Evolutionary conservation across 768 basidiomycete genomes (phyloP).

Genomic region (Boletales sp.): DNA sequence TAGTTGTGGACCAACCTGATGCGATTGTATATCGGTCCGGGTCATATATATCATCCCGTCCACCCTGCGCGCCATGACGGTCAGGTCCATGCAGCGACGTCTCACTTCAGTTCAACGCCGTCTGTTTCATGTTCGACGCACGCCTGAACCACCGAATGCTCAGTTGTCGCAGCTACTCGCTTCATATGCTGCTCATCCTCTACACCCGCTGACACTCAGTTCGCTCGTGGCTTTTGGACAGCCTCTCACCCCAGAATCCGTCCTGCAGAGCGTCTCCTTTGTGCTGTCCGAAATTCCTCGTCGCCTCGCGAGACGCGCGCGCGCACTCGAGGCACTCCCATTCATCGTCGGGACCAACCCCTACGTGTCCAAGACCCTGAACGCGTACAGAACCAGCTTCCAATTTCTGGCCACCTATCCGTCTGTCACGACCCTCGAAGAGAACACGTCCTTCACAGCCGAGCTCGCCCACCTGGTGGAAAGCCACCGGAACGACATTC

Average conservation of each 20-base stretch:
- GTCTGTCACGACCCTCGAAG: slow-evolving; percentile 57
- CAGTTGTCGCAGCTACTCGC: slow-evolving; percentile 60
- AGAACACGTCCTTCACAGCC: slow-evolving; percentile 66
- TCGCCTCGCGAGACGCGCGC: slow-evolving; percentile 70
- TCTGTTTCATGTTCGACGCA: slow-evolving; percentile 32
- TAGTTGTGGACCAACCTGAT: too few relatives aligned
- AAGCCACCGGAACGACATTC: slow-evolving; percentile 83
- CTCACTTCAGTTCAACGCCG: slow-evolving; percentile 4
- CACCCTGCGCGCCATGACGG: too few relatives aligned
- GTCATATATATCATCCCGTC: too few relatives aligned
- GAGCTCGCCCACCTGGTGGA: slow-evolving; percentile 70
- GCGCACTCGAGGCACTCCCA: slow-evolving; percentile 70
- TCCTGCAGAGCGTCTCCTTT: slow-evolving; percentile 72
- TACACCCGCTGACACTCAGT: slow-evolving; percentile 68
- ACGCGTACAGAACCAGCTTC: slow-evolving; percentile 69
- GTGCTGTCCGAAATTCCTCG: slow-evolving; percentile 75
- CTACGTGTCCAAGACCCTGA: slow-evolving; percentile 69
- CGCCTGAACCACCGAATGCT: slow-evolving; percentile 47
- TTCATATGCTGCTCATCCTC: slow-evolving; percentile 57
- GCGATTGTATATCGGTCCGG: too few relatives aligned
- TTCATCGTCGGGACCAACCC: slow-evolving; percentile 91
- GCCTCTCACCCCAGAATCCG: slow-evolving; percentile 65
- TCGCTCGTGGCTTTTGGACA: slow-evolving; percentile 73
- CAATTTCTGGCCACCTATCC: slow-evolving; percentile 65
- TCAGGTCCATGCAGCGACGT: not conserved